Base-by-base conservation (phyloP, 345 rosid genomes). In the Pseudoturritis turrita region DNA sequence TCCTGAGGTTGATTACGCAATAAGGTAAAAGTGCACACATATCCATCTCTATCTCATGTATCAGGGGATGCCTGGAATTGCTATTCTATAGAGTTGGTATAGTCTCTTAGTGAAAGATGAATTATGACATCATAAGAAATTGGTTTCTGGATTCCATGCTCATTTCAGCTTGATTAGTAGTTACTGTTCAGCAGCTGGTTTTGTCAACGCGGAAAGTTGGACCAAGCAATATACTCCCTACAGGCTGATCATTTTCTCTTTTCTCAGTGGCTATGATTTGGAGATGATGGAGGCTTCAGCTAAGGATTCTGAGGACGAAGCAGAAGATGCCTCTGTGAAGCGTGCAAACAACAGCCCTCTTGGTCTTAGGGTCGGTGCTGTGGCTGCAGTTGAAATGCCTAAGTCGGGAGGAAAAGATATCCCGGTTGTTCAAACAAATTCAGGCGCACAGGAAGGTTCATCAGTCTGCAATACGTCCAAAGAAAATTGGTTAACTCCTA, bases 281-380 rank as follows among this genome's bases (percentile, higher is more conserved):
- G 98, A 89, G 75, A 67, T 79, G 76, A 80, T 84, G 89, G 96
- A 84, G 81, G 91, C 88, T 80, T 94, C 90, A 81, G 98, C 97
- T 63, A 84, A 77, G 71, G 97, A 96, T 85, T 96, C 97, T 40
- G 98, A 96, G 62, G 97, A 91, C 40, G 97, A 90, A 64, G 82
- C 72, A 47, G 93, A 71, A 58, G 81, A 69, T 41, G 71, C 76
- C 53, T 25, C 50, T 37, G 39, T 36, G 31, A 84, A 69, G 83
- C 89, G 75, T 68, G 78, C 29, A 50, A 68, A 78, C 35, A 81
- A 50, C 56, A 88, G 86, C 65, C 96, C 93, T 52, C 72, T 59
- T 65, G 79, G 47, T 78, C 69, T 73, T 45, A 82, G 81, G 75
- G 68, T 62, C 8, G 79, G 71, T 46, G 79, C 76, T 51, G 49